Conservation (phyloP, 129 eudicot genomes). For the Flaveria trinervia region DNA sequence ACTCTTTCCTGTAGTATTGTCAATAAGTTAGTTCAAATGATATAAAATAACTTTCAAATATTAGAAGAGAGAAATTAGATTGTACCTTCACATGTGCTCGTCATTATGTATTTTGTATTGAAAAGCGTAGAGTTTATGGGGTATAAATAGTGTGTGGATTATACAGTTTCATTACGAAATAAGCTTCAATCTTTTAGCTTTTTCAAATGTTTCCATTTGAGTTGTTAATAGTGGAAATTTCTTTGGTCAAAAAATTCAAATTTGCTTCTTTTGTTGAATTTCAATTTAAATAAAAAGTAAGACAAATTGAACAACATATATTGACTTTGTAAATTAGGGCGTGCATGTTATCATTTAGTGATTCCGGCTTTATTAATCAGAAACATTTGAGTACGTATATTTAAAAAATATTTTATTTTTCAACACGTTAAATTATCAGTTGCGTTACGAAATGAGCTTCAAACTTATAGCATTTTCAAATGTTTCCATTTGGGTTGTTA, state of each 20-base stretch:
- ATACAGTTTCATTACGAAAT: not conserved
- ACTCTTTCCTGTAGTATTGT: conserved; percentile 39
- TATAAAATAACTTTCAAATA: not conserved
- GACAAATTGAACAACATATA: not conserved
- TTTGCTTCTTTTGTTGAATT: not conserved
- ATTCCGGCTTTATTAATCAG: too few species aligned
- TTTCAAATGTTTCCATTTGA: too few species aligned
- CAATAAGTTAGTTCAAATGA: not conserved
- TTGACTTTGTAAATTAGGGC: not conserved
- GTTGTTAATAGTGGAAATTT: too few species aligned
- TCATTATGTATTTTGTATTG: not conserved
- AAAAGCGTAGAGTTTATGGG: not conserved
- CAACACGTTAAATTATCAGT: too few species aligned
- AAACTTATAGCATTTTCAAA: not conserved
- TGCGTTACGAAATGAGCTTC: not conserved
- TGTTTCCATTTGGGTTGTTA: not conserved
- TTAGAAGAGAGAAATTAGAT: not conserved
- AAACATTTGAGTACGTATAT: too few species aligned
- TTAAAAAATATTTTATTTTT: too few species aligned
- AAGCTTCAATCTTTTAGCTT: too few species aligned
- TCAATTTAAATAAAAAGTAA: not conserved
- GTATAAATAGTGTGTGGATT: not conserved
- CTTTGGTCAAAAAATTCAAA: not conserved
- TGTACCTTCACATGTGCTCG: not conserved
- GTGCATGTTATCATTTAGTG: not conserved